A percentile compares a stretch with the other conserved stretches of the same genome.
phyloP scores from a whole-genome alignment of 2,329 filamentous ascomycete genomes.

The Eutypa lata region DNA sequence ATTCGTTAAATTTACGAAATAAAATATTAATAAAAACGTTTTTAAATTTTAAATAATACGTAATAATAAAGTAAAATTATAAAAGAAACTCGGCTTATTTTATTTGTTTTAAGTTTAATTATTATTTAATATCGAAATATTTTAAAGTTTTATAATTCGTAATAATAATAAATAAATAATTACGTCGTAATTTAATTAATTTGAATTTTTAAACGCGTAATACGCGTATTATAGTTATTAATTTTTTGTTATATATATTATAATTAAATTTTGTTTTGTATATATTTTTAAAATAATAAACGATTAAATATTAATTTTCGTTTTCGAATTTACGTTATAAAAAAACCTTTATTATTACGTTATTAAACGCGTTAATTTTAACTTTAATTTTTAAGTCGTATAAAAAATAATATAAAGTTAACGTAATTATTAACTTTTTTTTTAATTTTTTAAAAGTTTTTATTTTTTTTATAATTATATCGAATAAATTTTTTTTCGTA shows the following conservation, averaged over 20 bases:
- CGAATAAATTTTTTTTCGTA: not conserved
- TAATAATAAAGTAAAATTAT: not conserved
- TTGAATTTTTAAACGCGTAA: not conserved
- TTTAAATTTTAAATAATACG: not conserved
- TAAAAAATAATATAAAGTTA: not conserved
- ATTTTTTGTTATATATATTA: not conserved
- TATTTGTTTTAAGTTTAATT: not conserved
- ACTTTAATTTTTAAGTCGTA: not conserved
- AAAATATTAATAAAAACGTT: not conserved
- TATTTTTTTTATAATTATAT: not conserved
- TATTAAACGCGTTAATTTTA: not conserved
- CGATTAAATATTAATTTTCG: not conserved
- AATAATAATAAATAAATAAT: not conserved
- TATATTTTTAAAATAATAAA: not conserved
- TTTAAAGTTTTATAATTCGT: not conserved
- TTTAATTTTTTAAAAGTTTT: not conserved
- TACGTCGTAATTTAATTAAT: not conserved
- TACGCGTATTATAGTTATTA: not conserved
- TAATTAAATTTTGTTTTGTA: not conserved
- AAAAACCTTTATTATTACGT: not conserved
- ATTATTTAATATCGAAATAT: not conserved
- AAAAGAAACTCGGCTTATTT: not conserved
- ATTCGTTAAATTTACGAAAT: not conserved
- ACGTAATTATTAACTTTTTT: not conserved
- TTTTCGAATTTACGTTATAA: not conserved